phyloP scores from a whole-genome alignment of 306 rosid species.

The Medicago ruthenica region DNA sequence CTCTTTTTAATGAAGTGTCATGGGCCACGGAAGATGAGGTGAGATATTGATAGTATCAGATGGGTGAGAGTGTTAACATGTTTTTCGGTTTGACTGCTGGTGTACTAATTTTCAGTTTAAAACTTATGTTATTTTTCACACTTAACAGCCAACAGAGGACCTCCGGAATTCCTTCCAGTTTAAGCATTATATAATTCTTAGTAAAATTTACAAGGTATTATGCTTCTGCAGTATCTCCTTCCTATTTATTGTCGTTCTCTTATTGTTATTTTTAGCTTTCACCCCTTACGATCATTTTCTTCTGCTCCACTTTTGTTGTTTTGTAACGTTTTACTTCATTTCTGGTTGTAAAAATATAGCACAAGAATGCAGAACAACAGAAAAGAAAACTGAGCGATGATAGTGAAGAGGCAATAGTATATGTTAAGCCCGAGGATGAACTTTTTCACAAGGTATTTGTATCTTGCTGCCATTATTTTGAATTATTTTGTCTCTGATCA shows the following conservation, averaged over 20 bases:
- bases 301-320: constrained; percentile 4
- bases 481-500: constrained; percentile 17
- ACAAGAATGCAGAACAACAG: constrained; percentile 50
- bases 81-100: constrained; percentile 13
- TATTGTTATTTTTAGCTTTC: constrained; percentile 25
- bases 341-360: constrained; percentile 53
- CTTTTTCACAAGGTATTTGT: constrained; percentile 75
- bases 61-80: constrained; percentile 39
- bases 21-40: constrained; percentile 99
- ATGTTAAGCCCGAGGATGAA: constrained; percentile 85
- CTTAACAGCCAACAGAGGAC: constrained; percentile 75
- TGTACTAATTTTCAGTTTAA: constrained; percentile 19
- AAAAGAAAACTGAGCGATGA: constrained; percentile 48
- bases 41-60: constrained; percentile 46
- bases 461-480: background rate
- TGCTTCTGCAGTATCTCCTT: constrained; percentile 32
- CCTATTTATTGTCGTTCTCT: background rate
- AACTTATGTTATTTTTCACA: constrained; percentile 43
- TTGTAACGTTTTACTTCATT: constrained; percentile 23
- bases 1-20: constrained; percentile 82
- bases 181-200: constrained; percentile 58
- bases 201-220: constrained; percentile 79
- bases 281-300: constrained; percentile 28
- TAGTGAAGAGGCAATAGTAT: constrained; percentile 57
- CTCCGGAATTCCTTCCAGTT: constrained; percentile 71